phyloP scores from a whole-genome alignment of 2,329 filamentous ascomycete species.

The Pseudogymnoascus sp. region DNA sequence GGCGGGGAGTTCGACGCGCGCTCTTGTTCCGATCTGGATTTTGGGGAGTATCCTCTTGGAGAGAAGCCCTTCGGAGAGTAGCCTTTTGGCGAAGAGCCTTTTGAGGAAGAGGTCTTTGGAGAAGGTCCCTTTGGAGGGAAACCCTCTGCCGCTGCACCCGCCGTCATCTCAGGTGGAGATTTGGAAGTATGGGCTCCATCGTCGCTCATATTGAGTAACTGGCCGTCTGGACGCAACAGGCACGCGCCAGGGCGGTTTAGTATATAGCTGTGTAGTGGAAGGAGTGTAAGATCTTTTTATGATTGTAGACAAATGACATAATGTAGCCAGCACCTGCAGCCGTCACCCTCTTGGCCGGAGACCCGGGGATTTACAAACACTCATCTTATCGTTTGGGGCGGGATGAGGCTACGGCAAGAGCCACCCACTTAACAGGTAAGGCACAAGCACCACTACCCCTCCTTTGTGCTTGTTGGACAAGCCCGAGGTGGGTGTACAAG shows the following conservation, averaged over 20 bases:
- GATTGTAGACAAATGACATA: neutral
- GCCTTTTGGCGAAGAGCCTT: neutral
- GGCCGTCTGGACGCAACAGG: neutral
- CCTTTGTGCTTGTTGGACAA: neutral
- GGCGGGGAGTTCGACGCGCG: neutral
- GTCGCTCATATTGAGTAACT: slow-evolving; percentile 7
- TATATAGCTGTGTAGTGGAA: neutral
- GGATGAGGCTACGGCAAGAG: neutral
- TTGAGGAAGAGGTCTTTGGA: neutral
- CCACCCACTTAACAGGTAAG: neutral
- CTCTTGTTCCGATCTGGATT: neutral
- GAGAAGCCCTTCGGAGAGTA: neutral
- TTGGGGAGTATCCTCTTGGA: neutral
- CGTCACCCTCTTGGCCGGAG: neutral
- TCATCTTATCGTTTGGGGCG: neutral
- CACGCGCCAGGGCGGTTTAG: neutral
- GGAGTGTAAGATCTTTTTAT: slow-evolving; percentile 1
- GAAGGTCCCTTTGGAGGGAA: neutral
- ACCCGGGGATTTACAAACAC: neutral
- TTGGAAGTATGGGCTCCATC: neutral
- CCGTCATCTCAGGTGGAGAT: neutral
- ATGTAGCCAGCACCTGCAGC: neutral
- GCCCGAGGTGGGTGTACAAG: neutral
- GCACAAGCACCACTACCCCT: neutral
- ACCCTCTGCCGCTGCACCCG: neutral